Evolutionary conservation across 352 stramenopile species (phyloP).

Genomic region (Globisporangium paroecandrum): DNA sequence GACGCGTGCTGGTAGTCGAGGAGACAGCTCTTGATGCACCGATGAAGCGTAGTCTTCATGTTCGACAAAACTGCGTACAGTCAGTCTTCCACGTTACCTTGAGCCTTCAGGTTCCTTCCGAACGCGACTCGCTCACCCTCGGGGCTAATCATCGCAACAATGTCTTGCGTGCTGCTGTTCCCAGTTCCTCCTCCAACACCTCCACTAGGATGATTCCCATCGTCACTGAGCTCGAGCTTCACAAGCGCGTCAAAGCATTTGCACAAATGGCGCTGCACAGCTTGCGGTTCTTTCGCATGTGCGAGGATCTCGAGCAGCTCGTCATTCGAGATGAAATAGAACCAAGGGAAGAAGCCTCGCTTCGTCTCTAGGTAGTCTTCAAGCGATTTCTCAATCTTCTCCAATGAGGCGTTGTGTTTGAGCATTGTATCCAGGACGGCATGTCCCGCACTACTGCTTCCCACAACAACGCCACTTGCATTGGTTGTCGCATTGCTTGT

Average conservation of each 20-base stretch:
- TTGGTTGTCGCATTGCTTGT: neutral
- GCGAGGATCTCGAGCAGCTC: slow-evolving; percentile 83
- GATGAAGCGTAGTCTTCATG: slow-evolving; percentile 72
- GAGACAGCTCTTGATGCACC: slow-evolving; percentile 71
- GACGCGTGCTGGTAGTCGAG: slow-evolving; percentile 85
- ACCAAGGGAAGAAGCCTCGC: slow-evolving; percentile 76
- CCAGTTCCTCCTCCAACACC: neutral
- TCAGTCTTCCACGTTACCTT: slow-evolving; percentile 88
- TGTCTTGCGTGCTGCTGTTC: slow-evolving; percentile 38
- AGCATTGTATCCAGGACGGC: slow-evolving; percentile 55
- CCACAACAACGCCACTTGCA: slow-evolving; percentile 6
- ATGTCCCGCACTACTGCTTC: slow-evolving; percentile 24
- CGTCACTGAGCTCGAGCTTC: slow-evolving; percentile 72
- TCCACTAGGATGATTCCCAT: slow-evolving; percentile 16
- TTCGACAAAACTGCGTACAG: slow-evolving; percentile 65
- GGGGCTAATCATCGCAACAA: slow-evolving; percentile 75
- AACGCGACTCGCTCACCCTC: slow-evolving; percentile 82
- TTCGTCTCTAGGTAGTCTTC: slow-evolving; percentile 86
- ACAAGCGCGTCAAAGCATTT: slow-evolving; percentile 86
- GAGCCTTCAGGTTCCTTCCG: slow-evolving; percentile 68
- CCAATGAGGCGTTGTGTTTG: slow-evolving; percentile 69
- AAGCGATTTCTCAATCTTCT: slow-evolving; percentile 75
- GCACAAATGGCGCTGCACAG: slow-evolving; percentile 74
- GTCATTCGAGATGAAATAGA: slow-evolving; percentile 89
- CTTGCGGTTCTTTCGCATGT: slow-evolving; percentile 72